These are phyloP conservation scores for Pythium coloratum DNA, from an alignment of 352 stramenopile genomes.

Conservation along the genomic window DNA sequence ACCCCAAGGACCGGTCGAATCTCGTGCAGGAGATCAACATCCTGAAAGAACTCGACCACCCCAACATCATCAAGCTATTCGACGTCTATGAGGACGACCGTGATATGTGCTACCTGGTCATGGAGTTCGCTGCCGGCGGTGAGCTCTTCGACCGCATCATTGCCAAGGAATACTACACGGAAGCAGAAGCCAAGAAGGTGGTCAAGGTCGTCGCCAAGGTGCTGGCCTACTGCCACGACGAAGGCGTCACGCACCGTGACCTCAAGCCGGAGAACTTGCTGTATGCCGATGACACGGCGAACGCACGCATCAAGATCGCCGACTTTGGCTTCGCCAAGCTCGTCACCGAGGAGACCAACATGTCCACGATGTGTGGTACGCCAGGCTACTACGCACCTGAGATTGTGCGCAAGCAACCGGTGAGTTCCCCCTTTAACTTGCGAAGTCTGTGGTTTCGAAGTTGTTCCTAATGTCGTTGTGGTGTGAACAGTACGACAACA, in stretches of 20 bases:
- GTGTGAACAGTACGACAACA: slow-evolving; percentile 87
- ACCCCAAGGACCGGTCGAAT: slow-evolving; percentile 79
- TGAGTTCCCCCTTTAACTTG: slow-evolving; percentile 19
- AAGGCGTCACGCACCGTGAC: slow-evolving; percentile 92
- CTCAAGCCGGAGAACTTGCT: slow-evolving; percentile 98
- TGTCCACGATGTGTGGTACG: slow-evolving; percentile 91
- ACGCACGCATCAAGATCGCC: slow-evolving; percentile 93
- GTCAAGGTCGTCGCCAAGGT: slow-evolving; percentile 87
- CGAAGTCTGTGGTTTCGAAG: background rate
- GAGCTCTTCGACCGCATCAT: slow-evolving; percentile 95
- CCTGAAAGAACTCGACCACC: slow-evolving; percentile 79
- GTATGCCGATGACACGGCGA: slow-evolving; percentile 78
- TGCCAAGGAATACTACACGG: slow-evolving; percentile 90
- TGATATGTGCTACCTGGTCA: slow-evolving; percentile 86
- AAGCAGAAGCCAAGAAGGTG: slow-evolving; percentile 82
- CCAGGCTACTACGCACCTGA: slow-evolving; percentile 97
- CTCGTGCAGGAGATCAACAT: slow-evolving; percentile 85
- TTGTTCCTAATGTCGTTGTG: background rate
- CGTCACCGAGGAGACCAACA: slow-evolving; percentile 74
- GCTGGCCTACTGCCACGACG: slow-evolving; percentile 83
- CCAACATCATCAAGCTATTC: slow-evolving; percentile 87
- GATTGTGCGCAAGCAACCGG: slow-evolving; percentile 91
- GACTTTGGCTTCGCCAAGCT: slow-evolving; percentile 91
- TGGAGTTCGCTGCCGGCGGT: slow-evolving; percentile 86
- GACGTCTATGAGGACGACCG: slow-evolving; percentile 82